phyloP scores from a whole-genome alignment of 306 rosid genomes.

The Sphenostylis stenocarpa region DNA sequence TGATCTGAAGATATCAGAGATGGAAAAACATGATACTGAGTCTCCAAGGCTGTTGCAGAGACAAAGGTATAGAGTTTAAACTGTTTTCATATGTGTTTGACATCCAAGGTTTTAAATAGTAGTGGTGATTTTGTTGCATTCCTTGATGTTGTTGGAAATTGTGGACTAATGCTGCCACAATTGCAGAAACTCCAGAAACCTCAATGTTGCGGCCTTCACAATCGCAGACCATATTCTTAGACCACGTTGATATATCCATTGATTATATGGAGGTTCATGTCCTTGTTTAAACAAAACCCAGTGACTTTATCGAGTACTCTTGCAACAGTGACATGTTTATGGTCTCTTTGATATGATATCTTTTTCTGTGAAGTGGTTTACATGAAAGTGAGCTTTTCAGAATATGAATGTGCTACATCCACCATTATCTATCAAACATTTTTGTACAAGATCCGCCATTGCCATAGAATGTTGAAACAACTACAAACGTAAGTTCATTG shows the following conservation, averaged over 20 bases:
- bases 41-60: constrained; percentile 62
- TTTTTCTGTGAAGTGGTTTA: constrained; percentile 44
- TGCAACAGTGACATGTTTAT: constrained; percentile 74
- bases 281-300: constrained; percentile 68
- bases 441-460: constrained; percentile 74
- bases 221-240: too few relatives aligned
- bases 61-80: constrained; percentile 55
- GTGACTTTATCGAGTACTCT: constrained; percentile 92
- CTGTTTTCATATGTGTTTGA: not conserved
- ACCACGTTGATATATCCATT: too few relatives aligned
- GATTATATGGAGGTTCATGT: too few relatives aligned
- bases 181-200: too few relatives aligned
- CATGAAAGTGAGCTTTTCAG: constrained; percentile 5
- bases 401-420: constrained; percentile 21
- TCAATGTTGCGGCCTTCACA: too few relatives aligned
- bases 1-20: constrained; percentile 56
- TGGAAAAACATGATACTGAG: constrained; percentile 67
- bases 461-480: too few relatives aligned
- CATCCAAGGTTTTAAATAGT: not conserved
- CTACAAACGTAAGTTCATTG: too few relatives aligned
- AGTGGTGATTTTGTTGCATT: too few relatives aligned
- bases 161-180: constrained; percentile 43
- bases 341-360: constrained; percentile 90
- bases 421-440: constrained; percentile 73
- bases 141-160: constrained; percentile 48